phyloP scores from a whole-genome alignment of 768 basidiomycete genomes.

The Mycena vulgaris region DNA sequence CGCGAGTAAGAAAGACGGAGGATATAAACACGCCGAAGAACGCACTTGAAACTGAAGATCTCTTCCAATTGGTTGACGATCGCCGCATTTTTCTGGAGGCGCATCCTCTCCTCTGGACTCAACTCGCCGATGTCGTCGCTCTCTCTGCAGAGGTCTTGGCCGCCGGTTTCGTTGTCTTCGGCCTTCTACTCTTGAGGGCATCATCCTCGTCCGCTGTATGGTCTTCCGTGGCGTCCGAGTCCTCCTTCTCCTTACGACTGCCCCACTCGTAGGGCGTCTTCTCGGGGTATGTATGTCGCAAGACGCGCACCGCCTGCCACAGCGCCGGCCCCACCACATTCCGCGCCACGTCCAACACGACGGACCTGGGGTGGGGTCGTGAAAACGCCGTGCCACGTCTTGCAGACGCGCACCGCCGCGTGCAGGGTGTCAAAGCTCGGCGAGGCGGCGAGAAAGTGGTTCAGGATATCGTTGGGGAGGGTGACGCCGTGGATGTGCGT shows the following conservation, averaged over 20 bases:
- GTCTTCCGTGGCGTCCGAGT: not conserved
- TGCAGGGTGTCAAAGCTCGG: too few species aligned
- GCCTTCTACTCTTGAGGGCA: too few species aligned
- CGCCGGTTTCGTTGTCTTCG: too few species aligned
- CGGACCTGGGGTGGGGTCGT: constrained; percentile 8
- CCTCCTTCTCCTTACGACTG: constrained; percentile 3
- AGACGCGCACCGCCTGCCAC: constrained; percentile 26
- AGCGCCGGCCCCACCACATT: constrained; percentile 29
- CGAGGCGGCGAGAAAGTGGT: not conserved
- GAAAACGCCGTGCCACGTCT: constrained; percentile 22
- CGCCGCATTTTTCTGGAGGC: constrained; percentile 22
- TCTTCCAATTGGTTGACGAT: constrained; percentile 13
- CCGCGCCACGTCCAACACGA: constrained; percentile 14
- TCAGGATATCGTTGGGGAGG: too few species aligned
- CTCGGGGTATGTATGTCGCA: constrained; percentile 35
- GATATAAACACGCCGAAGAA: too few species aligned
- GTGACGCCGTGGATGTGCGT: too few species aligned
- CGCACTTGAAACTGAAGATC: constrained; percentile 22
- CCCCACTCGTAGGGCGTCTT: constrained; percentile 30
- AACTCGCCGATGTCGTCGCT: constrained; percentile 21
- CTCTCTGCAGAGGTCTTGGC: not conserved
- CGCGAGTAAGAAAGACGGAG: too few species aligned
- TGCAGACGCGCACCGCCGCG: too few species aligned
- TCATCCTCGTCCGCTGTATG: too few species aligned
- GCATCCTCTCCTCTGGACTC: constrained; percentile 14